phyloP scores from a whole-genome alignment of 176 grass and related monocot species.

The Bromus sterilis region DNA sequence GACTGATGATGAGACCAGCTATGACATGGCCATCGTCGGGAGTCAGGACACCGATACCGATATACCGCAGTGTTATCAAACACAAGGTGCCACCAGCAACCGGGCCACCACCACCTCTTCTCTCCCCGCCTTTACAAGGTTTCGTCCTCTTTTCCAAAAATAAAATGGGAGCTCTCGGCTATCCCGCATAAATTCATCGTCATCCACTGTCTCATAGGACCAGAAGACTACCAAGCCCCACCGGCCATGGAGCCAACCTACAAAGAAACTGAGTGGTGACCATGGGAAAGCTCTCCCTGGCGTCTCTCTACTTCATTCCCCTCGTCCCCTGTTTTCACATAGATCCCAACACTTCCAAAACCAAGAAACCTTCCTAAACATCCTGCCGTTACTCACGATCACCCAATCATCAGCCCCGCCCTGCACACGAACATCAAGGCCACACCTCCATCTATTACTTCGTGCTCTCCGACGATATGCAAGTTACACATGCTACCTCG shows the following conservation, averaged over 20 bases:
- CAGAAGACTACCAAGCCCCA: rapidly evolving
- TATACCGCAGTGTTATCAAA: no score
- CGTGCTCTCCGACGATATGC: no score
- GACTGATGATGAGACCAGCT: no score
- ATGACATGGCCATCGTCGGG: no score
- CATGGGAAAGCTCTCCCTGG: not conserved
- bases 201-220: not conserved
- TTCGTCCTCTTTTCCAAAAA: no score
- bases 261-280: not conserved
- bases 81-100: no score
- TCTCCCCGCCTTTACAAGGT: no score
- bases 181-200: rapidly evolving
- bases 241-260: not conserved
- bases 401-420: not conserved
- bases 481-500: no score
- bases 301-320: slow-evolving; percentile 11
- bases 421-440: not conserved
- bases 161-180: no score
- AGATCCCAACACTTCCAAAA: slow-evolving; percentile 34
- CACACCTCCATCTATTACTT: not conserved
- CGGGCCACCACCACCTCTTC: no score
- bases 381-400: slow-evolving; percentile 30
- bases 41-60: no score
- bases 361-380: not conserved
- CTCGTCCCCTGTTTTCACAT: slow-evolving; percentile 35